Evolutionary conservation across 75 land plant species (phyloP), one percentile per base, ranked within the genome.

Genomic region (Picea glauca): DNA sequence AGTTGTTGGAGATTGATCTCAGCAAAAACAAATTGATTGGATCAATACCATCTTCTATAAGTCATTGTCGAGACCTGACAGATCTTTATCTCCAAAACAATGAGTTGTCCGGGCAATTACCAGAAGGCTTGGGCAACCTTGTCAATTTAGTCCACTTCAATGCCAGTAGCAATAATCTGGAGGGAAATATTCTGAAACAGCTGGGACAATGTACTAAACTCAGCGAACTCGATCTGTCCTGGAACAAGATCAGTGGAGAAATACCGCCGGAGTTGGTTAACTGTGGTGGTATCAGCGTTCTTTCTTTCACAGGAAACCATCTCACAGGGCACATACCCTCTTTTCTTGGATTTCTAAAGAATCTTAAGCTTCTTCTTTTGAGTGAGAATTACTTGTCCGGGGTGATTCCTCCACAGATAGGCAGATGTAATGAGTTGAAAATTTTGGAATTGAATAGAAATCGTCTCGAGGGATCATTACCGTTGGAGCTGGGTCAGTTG

Each of bases 291-390:
- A 80, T 94, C 57, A 76, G 20, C n/a, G 17, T 32, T 0, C 76
- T 94, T 57, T 83, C 76, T 57, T 77, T 81, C 31, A 78, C 83
- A 33, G 58, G 80, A 18, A 89, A 83, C 62, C 78, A 38, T 50
- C 58, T 94, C 33, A 65, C 80, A 7, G 96, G 96, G 4, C n/a
- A 5, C 1, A 91, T 93, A 26, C 96, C 93, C 0, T 72, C 91
- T 35, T 90, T 84, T 30, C 74, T 95, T 58, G 92, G 95, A 5
- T 77, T 58, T 1, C 80, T 94, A 31, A 72, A 76, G 1, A 58
- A 78, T 0, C 87, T 93, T 18, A 54, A 76, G 0, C 31, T 13
- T 7, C 72, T 94, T 40, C 82, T 88, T 66, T 84, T 94, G 17
- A 82, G 81, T 17, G 32, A 75, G 23, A 93, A 93, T 60, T 46